Conservation (phyloP, 2,329 filamentous ascomycete genomes). For the Torrubiellomyces zombiae region DNA sequence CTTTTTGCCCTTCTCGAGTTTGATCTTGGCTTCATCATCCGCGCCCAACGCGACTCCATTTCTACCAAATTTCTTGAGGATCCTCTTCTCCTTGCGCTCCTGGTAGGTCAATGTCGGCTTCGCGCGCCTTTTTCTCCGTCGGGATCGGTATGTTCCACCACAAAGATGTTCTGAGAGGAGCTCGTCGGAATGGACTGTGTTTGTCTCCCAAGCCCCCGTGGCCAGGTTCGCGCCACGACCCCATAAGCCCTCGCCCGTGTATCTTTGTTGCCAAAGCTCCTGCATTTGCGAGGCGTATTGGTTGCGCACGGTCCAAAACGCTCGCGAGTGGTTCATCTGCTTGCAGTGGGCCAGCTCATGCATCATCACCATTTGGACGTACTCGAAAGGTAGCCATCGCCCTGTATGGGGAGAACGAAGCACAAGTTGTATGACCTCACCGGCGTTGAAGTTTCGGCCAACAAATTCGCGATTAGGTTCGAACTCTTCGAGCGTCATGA, state of each 20-base stretch:
- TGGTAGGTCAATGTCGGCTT: slow-evolving; percentile 44
- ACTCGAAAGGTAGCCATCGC: slow-evolving; percentile 64
- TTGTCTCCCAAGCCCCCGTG: slow-evolving; percentile 41
- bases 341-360: slow-evolving; percentile 79
- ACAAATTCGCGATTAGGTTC: slow-evolving; percentile 69
- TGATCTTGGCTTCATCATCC: slow-evolving; percentile 47
- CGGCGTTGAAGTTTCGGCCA: slow-evolving; percentile 80
- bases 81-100: slow-evolving; percentile 55
- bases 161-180: slow-evolving; percentile 56
- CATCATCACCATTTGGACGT: slow-evolving; percentile 93
- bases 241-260: slow-evolving; percentile 74
- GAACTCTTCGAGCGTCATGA: slow-evolving; percentile 65
- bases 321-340: slow-evolving; percentile 76
- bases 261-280: slow-evolving; percentile 49
- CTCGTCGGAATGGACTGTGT: slow-evolving; percentile 35
- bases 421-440: slow-evolving; percentile 74
- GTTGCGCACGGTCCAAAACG: slow-evolving; percentile 69
- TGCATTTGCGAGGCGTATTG: slow-evolving; percentile 56
- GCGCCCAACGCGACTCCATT: slow-evolving; percentile 53
- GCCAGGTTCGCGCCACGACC: slow-evolving; percentile 49
- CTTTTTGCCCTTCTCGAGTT: slow-evolving; percentile 49
- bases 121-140: slow-evolving; percentile 36
- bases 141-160: slow-evolving; percentile 59
- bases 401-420: slow-evolving; percentile 48
- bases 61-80: slow-evolving; percentile 59